Evolutionary conservation across 2,329 filamentous ascomycete species (phyloP).

Genomic region (Neonectria ditissima): DNA sequence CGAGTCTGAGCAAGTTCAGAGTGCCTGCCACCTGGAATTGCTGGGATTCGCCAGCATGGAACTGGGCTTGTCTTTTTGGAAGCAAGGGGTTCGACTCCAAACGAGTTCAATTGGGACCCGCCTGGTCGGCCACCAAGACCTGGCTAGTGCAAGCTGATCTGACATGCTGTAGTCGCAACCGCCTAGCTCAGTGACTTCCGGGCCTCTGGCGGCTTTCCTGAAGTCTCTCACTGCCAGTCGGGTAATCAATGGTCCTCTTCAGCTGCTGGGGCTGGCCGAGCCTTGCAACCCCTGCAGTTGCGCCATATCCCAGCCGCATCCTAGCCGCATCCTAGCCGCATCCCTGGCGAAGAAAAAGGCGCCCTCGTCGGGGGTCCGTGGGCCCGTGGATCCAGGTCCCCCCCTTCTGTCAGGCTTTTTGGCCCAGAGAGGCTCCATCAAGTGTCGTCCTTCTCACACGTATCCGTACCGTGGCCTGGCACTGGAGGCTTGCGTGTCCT

Average conservation of each 20-base stretch:
- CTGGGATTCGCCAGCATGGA: conserved; percentile 16
- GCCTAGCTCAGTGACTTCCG: conserved; percentile 17
- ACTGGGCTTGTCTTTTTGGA: conserved; percentile 10
- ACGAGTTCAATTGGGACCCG: conserved; percentile 20
- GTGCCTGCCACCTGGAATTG: conserved; percentile 12
- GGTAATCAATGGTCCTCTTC: conserved; percentile 30
- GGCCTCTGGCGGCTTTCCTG: conserved; percentile 4
- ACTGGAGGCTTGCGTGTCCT: conserved; percentile 43
- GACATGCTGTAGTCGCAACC: conserved; percentile 23
- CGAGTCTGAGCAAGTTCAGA: conserved; percentile 12
- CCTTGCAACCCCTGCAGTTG: conserved; percentile 42
- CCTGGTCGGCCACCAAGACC: not conserved
- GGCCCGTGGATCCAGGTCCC: conserved; percentile 34
- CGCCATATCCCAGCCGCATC: conserved; percentile 42
- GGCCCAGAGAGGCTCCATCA: conserved; percentile 31
- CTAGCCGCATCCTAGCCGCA: conserved; percentile 39
- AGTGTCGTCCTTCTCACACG: conserved; percentile 24
- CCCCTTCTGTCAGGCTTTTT: conserved; percentile 29
- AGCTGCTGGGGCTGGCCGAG: conserved; percentile 35
- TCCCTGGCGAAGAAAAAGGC: conserved; percentile 14
- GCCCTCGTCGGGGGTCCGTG: conserved; percentile 31
- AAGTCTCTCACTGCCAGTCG: conserved; percentile 11
- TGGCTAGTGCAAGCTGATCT: conserved; percentile 13
- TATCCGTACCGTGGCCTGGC: not conserved
- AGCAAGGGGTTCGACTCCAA: conserved; percentile 13